Conservation (phyloP, 83 land plant species). For the Thuja plicata region DNA sequence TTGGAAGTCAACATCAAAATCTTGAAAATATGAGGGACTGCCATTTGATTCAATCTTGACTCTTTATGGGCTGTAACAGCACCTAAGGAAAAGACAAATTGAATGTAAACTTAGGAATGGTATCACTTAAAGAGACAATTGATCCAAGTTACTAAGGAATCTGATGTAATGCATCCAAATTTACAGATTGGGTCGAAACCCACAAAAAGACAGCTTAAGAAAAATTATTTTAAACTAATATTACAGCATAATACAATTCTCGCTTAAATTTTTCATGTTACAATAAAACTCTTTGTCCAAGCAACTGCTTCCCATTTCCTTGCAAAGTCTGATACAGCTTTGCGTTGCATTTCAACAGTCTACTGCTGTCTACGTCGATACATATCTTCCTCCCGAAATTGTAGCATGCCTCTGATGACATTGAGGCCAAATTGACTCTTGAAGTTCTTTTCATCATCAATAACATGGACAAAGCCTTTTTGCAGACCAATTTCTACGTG, state of each 20-base stretch:
- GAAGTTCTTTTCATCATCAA: slow-evolving; percentile 84
- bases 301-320: slow-evolving; percentile 84
- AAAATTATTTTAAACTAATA: neutral
- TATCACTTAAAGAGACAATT: neutral
- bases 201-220: neutral
- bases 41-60: neutral
- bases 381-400: slow-evolving; percentile 77
- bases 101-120: neutral
- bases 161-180: neutral
- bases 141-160: neutral
- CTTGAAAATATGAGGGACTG: neutral
- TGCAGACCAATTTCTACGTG: slow-evolving; percentile 94
- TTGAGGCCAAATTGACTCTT: slow-evolving; percentile 66
- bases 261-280: neutral
- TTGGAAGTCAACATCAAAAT: too few species aligned
- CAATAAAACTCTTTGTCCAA: slow-evolving; percentile 73
- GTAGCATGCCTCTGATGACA: slow-evolving; percentile 83
- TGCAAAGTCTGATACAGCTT: slow-evolving; percentile 53
- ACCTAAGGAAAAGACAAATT: neutral
- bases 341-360: slow-evolving; percentile 61
- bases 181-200: neutral
- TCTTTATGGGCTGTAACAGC: neutral
- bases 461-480: slow-evolving; percentile 91
- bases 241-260: neutral
- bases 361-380: slow-evolving; percentile 50